Evolutionary conservation across 2,329 filamentous ascomycete species (phyloP).

Genomic region (Sphaerulina vaccinii): DNA sequence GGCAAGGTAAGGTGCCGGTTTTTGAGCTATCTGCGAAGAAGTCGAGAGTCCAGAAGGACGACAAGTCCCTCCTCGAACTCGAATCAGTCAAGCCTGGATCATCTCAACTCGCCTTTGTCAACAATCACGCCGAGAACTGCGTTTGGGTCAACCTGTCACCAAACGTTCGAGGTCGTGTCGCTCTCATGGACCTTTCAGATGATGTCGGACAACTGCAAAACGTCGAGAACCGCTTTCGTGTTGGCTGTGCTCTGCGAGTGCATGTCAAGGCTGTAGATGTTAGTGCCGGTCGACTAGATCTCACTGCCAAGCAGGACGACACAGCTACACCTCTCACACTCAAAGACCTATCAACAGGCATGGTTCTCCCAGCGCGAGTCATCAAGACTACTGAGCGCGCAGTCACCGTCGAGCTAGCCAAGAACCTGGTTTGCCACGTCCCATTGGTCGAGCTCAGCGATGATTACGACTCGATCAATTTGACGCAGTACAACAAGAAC

Average conservation of each 20-base stretch:
- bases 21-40: conserved; percentile 82
- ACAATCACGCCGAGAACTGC: conserved; percentile 76
- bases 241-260: conserved; percentile 84
- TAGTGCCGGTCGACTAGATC: conserved; percentile 72
- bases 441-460: conserved; percentile 81
- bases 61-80: conserved; percentile 65
- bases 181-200: conserved; percentile 79
- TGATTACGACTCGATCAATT: conserved; percentile 78
- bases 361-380: conserved; percentile 78
- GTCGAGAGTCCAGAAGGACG: conserved; percentile 37
- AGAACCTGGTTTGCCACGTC: conserved; percentile 74
- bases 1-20: conserved; percentile 72
- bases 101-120: conserved; percentile 78
- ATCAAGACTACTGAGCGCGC: conserved; percentile 83
- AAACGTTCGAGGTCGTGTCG: conserved; percentile 79
- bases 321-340: conserved; percentile 61
- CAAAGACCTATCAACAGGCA: conserved; percentile 70
- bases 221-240: conserved; percentile 74
- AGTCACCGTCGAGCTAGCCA: conserved; percentile 80
- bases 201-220: conserved; percentile 78
- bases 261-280: conserved; percentile 73
- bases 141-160: conserved; percentile 92
- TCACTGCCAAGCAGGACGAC: conserved; percentile 48
- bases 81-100: conserved; percentile 71
- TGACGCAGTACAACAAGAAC: conserved; percentile 73